Base-by-base conservation (phyloP, 768 basidiomycete genomes). In the Peribolospora kevripleyi region DNA sequence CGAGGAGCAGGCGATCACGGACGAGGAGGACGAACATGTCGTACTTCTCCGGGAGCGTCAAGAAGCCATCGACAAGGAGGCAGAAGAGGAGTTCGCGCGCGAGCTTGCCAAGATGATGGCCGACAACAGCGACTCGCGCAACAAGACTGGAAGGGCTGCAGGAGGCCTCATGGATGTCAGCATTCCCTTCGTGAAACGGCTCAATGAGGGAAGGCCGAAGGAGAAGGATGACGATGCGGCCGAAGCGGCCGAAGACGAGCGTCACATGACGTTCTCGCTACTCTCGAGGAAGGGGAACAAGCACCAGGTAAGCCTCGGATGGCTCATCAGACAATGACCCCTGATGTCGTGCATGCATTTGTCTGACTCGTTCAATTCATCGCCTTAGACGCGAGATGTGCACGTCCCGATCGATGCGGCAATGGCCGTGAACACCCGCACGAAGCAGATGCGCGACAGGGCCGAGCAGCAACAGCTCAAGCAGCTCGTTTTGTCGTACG, bases 391-490 rank as follows among this genome's bases (percentile, higher is more conserved):
- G 25, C 82, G 84, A n/a, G 78, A 84, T 63, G 73, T 98, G 48
- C 80, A 85, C 50, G 79, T 98, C 47, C 93, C 93, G 7, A 71
- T 84, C 6, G 80, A 77, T 60, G 86, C 91, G 6, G 73, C 86
- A 3, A 73, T 98, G 40, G 93, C 91, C 0, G 74, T 88, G 51
- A 86, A 93, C 62, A 90, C 88, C 2, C 78, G 81, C 40, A 77
- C 82, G 2, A 85, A 93, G 47, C 93, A 95, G 64, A 71, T 84
- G 58, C 87, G 88, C 65, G 87, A 90, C 68, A 84, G 81, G 68
- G 86, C 84, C 6, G 93, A 98, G 65, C 91, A 97, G 61, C 87
- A 97, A 67, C 85, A 95, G 58, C 70, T 98, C 61, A 98, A 98
- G 71, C 78, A 80, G n/a, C 74, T 97, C 14, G 93, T 93, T 3